Evolutionary conservation across 2,329 filamentous ascomycete genomes (phyloP), one percentile per base, ranked within the genome.

Genomic region (Pseudocercospora fuligena): DNA sequence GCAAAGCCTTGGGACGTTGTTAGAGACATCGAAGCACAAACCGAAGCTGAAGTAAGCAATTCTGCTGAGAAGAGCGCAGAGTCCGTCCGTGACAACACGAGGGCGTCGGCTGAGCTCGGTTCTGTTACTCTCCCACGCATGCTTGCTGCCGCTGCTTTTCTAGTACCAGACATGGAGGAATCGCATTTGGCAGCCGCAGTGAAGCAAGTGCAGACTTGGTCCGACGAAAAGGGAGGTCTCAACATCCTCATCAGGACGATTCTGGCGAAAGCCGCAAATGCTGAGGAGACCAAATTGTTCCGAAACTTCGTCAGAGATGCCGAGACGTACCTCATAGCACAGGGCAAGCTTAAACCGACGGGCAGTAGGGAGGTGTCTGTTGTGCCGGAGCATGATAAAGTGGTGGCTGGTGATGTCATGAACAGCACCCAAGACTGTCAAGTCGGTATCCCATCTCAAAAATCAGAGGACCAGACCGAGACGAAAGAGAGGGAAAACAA

Each of bases 181-280:
- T 56, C 23, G 25, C 23, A 33, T 33, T 56, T 56, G 51, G 27
- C 27, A n/a, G 51, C 51, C 4, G 51, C 51, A 31, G 51, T 56
- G 16, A 56, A 33, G 23, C 51, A 29, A n/a, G 23, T 56, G 23
- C 27, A 56, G 16, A 31, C 23, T 1, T 56, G 51, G 51, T 56
- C 51, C 2, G 25, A 14, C 3, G 51, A 56, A 19, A 56, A 23
- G 5, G 23, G 12, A 2, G 51, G 25, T 56, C 23, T 56, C 14
- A 27, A 33, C 11, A 56, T 56, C 5, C 23, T 56, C 23, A 31
- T 56, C 23, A 56, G 11, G 1, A 31, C 51, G 16, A 19, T 56
- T 31, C 27, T 56, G 11, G 51, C 23, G 16, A 56, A 56, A n/a
- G 51, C 27, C 51, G 51, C 51, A 19, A 56, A 56, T 31, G 51